phyloP scores from a whole-genome alignment of 805 yeast genomes.

The Torulaspora microellipsoides region DNA sequence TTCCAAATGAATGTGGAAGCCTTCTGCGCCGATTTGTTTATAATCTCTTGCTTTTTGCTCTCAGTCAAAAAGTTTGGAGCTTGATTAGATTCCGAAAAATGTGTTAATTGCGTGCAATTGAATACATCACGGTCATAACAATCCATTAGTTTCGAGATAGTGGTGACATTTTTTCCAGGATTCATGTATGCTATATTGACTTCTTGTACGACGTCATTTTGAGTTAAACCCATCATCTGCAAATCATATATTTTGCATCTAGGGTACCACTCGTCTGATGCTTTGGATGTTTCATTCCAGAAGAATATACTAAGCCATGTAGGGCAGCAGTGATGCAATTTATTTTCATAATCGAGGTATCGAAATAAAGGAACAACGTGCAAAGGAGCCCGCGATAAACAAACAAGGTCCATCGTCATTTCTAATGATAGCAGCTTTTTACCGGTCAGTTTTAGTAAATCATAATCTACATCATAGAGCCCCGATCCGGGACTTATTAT shows the following conservation, averaged over 20 bases:
- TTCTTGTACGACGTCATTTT: conserved; percentile 67
- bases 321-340: conserved; percentile 73
- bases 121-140: conserved; percentile 62
- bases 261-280: conserved; percentile 74
- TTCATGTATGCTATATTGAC: conserved; percentile 60
- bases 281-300: conserved; percentile 57
- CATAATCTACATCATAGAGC: conserved; percentile 83
- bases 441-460: conserved; percentile 68
- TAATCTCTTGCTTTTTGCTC: background rate
- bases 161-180: conserved; percentile 27
- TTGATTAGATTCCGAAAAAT: background rate
- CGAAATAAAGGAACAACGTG: conserved; percentile 89
- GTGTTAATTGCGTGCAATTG: conserved; percentile 6
- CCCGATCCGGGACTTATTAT: conserved; percentile 92
- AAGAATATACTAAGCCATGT: conserved; percentile 94
- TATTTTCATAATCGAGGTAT: conserved; percentile 49
- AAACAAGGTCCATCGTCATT: conserved; percentile 80
- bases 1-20: conserved; percentile 24
- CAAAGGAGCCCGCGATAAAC: conserved; percentile 85
- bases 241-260: conserved; percentile 89
- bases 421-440: conserved; percentile 72
- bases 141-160: conserved; percentile 59
- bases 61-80: background rate
- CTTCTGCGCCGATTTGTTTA: conserved; percentile 3
- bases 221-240: conserved; percentile 98